Evolutionary conservation across 257 asterid species (phyloP).

Genomic region (Lycium ferocissimum): DNA sequence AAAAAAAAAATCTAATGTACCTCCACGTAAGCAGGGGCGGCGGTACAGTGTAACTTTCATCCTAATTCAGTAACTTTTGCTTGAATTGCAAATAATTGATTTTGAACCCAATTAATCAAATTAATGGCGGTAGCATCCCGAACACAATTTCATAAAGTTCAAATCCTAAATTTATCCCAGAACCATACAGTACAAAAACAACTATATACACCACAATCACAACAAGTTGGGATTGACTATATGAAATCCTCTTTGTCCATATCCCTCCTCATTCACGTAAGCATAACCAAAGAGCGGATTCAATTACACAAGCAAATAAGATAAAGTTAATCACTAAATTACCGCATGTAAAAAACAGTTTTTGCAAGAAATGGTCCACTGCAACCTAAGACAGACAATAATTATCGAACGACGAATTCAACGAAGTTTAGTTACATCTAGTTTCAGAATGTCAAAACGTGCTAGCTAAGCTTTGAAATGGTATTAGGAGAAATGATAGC

Average conservation of each 20-base stretch:
- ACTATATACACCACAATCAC: too few relatives aligned
- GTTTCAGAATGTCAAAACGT: neutral
- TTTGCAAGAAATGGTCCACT: neutral
- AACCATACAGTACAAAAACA: too few relatives aligned
- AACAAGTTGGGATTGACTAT: too few relatives aligned
- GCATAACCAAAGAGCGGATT: neutral
- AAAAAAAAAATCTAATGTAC: neutral
- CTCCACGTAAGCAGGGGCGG: neutral
- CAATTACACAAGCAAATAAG: accelerated
- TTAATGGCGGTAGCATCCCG: accelerated
- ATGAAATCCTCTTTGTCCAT: too few relatives aligned
- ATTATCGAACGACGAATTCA: neutral
- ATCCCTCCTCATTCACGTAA: neutral
- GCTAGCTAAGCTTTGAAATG: constrained; percentile 3
- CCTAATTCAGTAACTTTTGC: too few relatives aligned
- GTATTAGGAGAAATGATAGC: neutral
- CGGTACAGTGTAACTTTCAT: too few relatives aligned
- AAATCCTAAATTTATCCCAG: neutral
- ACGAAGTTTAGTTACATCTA: neutral
- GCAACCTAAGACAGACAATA: neutral
- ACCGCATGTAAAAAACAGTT: too few relatives aligned
- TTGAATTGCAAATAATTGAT: neutral
- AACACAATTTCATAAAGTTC: neutral
- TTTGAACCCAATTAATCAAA: neutral
- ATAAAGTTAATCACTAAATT: neutral